phyloP scores from a whole-genome alignment of 2,329 filamentous ascomycete genomes.

The Aschersonia sp. region DNA sequence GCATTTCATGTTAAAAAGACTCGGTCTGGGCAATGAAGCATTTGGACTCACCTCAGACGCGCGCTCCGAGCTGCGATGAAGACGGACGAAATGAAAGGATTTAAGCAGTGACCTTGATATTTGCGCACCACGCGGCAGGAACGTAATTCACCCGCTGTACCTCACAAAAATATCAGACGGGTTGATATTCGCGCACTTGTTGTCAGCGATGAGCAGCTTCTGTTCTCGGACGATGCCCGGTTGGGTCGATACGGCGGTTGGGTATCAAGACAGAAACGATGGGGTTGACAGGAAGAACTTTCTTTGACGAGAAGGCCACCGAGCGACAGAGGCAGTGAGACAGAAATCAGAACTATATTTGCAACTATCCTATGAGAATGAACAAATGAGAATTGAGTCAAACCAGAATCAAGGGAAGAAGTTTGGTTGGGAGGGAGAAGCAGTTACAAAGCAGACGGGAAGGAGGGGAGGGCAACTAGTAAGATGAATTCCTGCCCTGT shows the following conservation, averaged over 20 bases:
- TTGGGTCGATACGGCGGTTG: slow-evolving; percentile 7
- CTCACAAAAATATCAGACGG: no score
- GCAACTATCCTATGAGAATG: not conserved
- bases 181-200: not conserved
- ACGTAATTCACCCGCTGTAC: no score
- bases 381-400: not conserved
- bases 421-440: not conserved
- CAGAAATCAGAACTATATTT: not conserved
- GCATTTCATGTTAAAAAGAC: not conserved
- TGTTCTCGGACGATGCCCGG: not conserved
- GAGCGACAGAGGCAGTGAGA: not conserved
- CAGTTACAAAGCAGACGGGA: not conserved
- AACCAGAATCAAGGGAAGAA: not conserved
- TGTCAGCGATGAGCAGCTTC: not conserved
- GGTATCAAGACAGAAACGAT: slow-evolving; percentile 6
- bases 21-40: no score
- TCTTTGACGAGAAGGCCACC: not conserved
- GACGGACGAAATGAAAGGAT: no score
- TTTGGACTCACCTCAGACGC: not conserved
- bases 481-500: not conserved
- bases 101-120: no score
- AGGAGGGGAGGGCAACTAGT: not conserved
- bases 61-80: no score
- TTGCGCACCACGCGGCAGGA: no score
- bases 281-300: not conserved